Conservation (phyloP, 768 basidiomycete genomes). For the Boletales sp. region DNA sequence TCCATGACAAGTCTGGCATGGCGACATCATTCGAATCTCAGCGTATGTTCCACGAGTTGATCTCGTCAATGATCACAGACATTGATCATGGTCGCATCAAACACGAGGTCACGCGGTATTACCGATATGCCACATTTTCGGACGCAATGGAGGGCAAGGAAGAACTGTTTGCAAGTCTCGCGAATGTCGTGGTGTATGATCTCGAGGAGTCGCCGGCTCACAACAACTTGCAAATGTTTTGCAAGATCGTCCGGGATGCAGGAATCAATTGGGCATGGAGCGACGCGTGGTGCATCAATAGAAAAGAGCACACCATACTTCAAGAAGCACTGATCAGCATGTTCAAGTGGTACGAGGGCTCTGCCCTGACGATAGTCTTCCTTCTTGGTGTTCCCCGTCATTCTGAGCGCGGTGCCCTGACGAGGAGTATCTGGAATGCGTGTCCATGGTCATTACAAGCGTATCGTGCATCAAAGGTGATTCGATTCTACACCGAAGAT, state of each 20-base stretch:
- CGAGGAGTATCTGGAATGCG: constrained; percentile 4
- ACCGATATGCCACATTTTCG: constrained; percentile 3
- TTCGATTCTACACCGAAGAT: constrained; percentile 4
- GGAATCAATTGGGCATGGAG: constrained; percentile 8
- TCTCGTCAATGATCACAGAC: not conserved
- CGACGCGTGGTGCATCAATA: constrained; percentile 9
- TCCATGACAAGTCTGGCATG: not conserved
- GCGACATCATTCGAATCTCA: not conserved
- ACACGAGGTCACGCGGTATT: not conserved
- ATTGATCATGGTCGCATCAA: not conserved
- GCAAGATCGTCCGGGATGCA: constrained; percentile 1
- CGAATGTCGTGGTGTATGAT: not conserved
- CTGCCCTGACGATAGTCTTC: constrained; percentile 1
- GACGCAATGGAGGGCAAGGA: constrained; percentile 6
- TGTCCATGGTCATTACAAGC: constrained; percentile 7
- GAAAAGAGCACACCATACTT: not conserved
- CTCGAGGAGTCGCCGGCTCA: not conserved
- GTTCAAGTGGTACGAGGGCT: constrained; percentile 10
- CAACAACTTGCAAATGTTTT: constrained; percentile 4
- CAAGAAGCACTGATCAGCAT: constrained; percentile 4
- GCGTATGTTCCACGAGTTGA: not conserved
- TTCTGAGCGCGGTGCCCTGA: not conserved
- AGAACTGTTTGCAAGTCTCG: not conserved
- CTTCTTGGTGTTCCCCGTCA: not conserved
- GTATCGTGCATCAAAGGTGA: constrained; percentile 4